Base-by-base conservation (phyloP, 331 rosid genomes). In the Rhamnella rubrinervis region DNA sequence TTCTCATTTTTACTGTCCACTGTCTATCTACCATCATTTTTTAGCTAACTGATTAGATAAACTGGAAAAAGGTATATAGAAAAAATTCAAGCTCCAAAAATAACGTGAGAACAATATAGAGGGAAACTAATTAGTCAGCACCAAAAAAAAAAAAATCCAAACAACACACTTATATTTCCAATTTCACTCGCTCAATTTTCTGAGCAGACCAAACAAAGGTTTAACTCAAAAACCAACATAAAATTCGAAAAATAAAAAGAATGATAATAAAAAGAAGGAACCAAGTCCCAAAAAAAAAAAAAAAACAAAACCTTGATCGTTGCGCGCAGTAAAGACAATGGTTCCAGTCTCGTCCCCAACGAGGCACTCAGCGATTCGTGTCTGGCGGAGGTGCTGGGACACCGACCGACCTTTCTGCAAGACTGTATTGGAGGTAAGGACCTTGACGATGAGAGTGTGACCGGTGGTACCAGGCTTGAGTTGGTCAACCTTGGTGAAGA, bases 351-450 rank as follows among this genome's bases (percentile, higher is more conserved):
- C 96, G 51, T 92, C 97, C 4, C 96, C 93, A 76, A 87, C 76
- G 66, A 92, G 84, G 81, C 93, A 92, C 88, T 92, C 97, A 0
- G 96, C 85, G 86, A 92, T 92, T 46, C 89, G 87, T 25, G 91
- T 85, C 58, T 89, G 96, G 7, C 97, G 93, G 65, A 81, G 77
- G 68, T 76, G 85, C 15, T 81, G 88, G 11, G 96, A 88, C 55
- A 82, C 80, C 56, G 97, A 82, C 31, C 93, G 82, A 52, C 90
- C 90, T 59, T 91, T 91, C 72, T 91, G 89, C 75, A 88, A 40
- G 14, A 91, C 96, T 2, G 87, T 84, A 76, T 80, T 76, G 41
- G 91, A 62, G 59, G 78, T 74, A 14, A 88, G 64, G 17, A 91
- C 96, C 86, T 81, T 91, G 19, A 73, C 91, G 49, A 80, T 80